Conservation (phyloP, 768 basidiomycete species). For the Boletus sp. region DNA sequence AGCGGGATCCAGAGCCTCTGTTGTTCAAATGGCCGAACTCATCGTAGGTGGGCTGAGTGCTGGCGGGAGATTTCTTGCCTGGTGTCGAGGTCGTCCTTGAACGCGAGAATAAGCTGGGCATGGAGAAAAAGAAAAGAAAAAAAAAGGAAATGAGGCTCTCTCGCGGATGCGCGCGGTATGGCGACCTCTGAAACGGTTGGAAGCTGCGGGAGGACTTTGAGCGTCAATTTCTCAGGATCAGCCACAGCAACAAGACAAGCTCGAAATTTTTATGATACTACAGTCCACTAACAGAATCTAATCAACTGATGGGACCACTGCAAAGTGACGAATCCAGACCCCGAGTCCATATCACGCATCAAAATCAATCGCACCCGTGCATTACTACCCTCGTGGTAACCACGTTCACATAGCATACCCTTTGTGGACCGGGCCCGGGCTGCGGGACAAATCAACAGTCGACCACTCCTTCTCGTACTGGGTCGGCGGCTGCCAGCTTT, state of each 20-base stretch:
- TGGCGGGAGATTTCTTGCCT: conserved; percentile 37
- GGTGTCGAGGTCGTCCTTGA: conserved; percentile 61
- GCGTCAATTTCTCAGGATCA: conserved; percentile 31
- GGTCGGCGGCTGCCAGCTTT: background rate
- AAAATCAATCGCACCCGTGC: too few relatives aligned
- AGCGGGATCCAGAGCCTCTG: conserved; percentile 38
- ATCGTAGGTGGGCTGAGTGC: conserved; percentile 39
- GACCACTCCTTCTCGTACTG: conserved; percentile 3
- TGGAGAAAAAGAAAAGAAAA: conserved; percentile 33
- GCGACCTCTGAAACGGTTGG: conserved; percentile 14
- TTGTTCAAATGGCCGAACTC: conserved; percentile 65
- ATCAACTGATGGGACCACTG: too few relatives aligned
- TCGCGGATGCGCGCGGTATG: conserved; percentile 11
- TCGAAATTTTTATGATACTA: too few relatives aligned
- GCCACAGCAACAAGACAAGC: conserved; percentile 3
- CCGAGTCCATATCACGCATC: too few relatives aligned
- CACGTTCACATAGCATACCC: background rate
- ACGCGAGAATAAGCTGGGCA: conserved; percentile 77
- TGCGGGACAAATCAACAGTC: conserved; percentile 1
- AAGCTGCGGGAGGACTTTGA: background rate
- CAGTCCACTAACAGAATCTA: too few relatives aligned
- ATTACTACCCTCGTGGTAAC: background rate
- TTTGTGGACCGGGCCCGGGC: background rate
- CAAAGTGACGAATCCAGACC: too few relatives aligned
- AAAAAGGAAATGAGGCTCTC: background rate